Evolutionary conservation across 1,139 yeast species (phyloP), one percentile per base, ranked within the genome.

Genomic region (Kodamaea plutei): DNA sequence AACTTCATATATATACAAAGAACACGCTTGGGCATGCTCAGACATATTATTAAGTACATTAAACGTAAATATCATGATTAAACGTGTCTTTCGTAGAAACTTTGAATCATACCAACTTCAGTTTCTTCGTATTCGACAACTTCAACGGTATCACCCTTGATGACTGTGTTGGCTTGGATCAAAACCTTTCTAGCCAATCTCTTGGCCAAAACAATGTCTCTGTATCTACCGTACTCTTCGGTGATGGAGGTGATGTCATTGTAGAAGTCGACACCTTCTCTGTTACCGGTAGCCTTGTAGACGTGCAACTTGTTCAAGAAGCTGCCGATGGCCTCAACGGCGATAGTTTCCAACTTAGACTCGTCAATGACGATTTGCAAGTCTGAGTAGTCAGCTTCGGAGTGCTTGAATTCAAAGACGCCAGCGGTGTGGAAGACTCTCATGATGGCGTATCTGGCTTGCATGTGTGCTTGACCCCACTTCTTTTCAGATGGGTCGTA

Each of bases 401-500:
- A 50, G 47, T 67, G 65, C 33, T 66, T 65, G 38, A 85, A 58
- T 32, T 68, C 64, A 29, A 74, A 79, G 18, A 81, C 76, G 13
- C 83, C 81, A 4, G 93, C 88, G 33, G 77, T 67, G 48, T 82
- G 62, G 51, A 84, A 78, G 18, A 80, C 73, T 61, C 83, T 84
- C 69, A 84, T 69, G 45, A 87, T 85, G 22, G 91, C 84, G 56
- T 74, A 87, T 52, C 96, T 69, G 5, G 95, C 95, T 63, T 85
- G 95, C 88, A 85, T 84, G 54, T 87, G 96, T n/a, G 95, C 79
- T 61, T 87, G 96, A 20, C 95, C 95, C 95, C 95, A 87, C 56
- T 84, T 84, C 39, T 68, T 62, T 21, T 85, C 69, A 27, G 61
- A 57, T 25, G 95, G 95, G 55, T 85, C 95, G 87, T 93, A 87